Conservation (phyloP, 805 yeast genomes). For the Lachancea meyersii region DNA sequence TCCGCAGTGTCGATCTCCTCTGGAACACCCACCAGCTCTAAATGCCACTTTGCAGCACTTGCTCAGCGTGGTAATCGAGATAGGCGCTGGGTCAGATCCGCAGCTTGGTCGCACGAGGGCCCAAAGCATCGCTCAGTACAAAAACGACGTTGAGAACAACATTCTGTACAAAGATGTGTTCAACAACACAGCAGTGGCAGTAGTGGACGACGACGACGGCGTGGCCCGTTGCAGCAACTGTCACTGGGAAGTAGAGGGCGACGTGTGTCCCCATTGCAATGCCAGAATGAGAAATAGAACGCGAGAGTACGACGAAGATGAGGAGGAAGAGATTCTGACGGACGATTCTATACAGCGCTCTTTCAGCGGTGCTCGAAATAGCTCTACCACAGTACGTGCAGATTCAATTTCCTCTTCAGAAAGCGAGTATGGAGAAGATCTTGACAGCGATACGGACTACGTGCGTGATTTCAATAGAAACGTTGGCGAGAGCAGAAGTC, state of each 20-base stretch:
- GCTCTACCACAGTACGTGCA: neutral
- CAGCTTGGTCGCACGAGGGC: conserved; percentile 18
- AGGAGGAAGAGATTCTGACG: conserved; percentile 24
- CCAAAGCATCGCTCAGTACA: conserved; percentile 34
- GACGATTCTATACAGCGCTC: conserved; percentile 17
- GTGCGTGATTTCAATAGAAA: too few relatives aligned
- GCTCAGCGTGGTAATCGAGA: conserved; percentile 36
- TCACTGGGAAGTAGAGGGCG: conserved; percentile 73
- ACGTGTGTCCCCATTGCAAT: conserved; percentile 64
- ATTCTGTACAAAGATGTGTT: conserved; percentile 46
- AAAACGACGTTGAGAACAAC: conserved; percentile 35
- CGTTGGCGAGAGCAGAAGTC: neutral
- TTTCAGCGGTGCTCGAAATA: neutral
- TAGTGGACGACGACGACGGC: conserved; percentile 61
- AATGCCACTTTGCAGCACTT: conserved; percentile 49
- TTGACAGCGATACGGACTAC: conserved; percentile 2
- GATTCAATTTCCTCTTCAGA: neutral
- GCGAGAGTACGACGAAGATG: conserved; percentile 4
- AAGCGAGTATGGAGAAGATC: conserved; percentile 6
- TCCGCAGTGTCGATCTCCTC: conserved; percentile 55
- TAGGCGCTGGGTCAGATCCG: conserved; percentile 25
- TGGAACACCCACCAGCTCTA: conserved; percentile 45
- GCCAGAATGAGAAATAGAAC: conserved; percentile 38
- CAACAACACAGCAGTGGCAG: conserved; percentile 42
- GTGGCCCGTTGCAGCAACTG: conserved; percentile 70